Conservation (phyloP, 116 monocot species). For the Cymodocea nodosa region DNA sequence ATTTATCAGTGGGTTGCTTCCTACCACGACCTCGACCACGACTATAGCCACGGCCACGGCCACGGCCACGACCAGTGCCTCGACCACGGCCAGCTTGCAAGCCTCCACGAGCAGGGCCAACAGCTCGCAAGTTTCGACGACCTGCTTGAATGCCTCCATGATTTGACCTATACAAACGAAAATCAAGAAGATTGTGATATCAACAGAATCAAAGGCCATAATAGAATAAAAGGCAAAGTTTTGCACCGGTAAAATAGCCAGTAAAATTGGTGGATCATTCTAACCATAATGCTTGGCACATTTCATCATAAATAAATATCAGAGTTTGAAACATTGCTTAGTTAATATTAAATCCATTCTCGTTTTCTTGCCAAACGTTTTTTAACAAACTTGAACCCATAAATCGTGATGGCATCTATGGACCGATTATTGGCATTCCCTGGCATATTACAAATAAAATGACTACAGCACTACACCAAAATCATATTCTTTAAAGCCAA, state of each 20-base stretch:
- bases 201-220: neutral
- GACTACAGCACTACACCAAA: no score
- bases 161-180: neutral
- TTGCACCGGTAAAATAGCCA: neutral
- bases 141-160: neutral
- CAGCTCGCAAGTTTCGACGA: constrained; percentile 2
- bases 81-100: constrained; percentile 9
- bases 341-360: no score
- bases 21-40: constrained; percentile 37
- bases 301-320: no score
- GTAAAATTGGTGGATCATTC: no score
- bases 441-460: no score
- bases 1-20: constrained; percentile 26
- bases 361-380: no score
- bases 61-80: constrained; percentile 6
- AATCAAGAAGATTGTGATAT: neutral
- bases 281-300: no score
- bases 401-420: no score
- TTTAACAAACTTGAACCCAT: no score
- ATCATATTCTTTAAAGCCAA: no score
- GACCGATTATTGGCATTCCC: no score
- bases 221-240: neutral
- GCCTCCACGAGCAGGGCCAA: constrained; percentile 1
- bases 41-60: constrained; percentile 10
- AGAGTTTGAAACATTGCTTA: no score